These are phyloP conservation scores for Pseudozyma flocculosa DNA, from an alignment of 1,284 basidiomycete species.

Conservation along the genomic window DNA sequence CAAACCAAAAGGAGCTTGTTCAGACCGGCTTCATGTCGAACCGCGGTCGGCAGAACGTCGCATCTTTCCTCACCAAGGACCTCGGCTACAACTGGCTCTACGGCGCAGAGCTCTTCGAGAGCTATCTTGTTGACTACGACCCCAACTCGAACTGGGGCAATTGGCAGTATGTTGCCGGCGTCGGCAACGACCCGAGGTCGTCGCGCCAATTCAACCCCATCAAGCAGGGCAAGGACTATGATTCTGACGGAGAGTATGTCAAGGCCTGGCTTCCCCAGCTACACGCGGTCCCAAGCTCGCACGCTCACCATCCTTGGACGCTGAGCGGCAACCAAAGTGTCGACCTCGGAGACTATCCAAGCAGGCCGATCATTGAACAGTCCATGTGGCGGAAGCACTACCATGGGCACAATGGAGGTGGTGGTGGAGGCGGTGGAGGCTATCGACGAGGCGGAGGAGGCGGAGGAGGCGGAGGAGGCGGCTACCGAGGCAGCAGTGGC, in stretches of 20 bases:
- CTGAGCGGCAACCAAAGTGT: conserved; percentile 1
- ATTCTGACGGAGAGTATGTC: conserved; percentile 35
- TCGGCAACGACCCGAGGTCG: conserved; percentile 48
- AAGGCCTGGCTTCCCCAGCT: conserved; percentile 38
- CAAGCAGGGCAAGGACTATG: conserved; percentile 51
- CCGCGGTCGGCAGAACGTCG: conserved; percentile 49
- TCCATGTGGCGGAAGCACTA: conserved; percentile 47
- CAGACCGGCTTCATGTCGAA: conserved; percentile 64
- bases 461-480: conserved; percentile 61
- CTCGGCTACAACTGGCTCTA: conserved; percentile 44
- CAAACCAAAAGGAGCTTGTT: conserved; percentile 47
- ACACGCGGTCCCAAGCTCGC: conserved; percentile 3
- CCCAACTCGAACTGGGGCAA: conserved; percentile 42
- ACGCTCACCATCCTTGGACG: conserved; percentile 45
- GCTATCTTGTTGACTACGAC: conserved; percentile 43
- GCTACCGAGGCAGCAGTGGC: conserved; percentile 59
- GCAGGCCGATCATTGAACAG: conserved; percentile 36
- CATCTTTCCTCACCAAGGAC: conserved; percentile 45
- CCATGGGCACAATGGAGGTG: conserved; percentile 10
- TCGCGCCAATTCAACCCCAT: conserved; percentile 51
- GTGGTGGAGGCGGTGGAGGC: conserved; percentile 8
- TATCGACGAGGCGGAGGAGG: conserved; percentile 29
- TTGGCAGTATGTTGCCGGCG: conserved; percentile 52
- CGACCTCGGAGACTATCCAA: conserved; percentile 26
- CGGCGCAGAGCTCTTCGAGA: conserved; percentile 49